Evolutionary conservation across 1,284 basidiomycete species (phyloP).

Genomic region (Moesziomyces parantarcticus): DNA sequence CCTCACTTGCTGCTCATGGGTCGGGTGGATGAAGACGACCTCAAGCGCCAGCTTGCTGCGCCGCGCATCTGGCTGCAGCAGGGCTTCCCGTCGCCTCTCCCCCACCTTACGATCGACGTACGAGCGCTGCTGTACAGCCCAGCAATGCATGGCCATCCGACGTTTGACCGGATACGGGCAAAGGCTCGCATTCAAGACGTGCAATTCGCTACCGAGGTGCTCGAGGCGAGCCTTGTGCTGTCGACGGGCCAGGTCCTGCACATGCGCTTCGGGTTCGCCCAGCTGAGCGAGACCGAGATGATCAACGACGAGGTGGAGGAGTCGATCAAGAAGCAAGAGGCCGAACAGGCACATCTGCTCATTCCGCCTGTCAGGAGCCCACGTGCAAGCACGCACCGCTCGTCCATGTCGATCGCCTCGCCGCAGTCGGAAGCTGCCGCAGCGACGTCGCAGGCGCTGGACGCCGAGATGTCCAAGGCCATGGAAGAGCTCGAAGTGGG

Average conservation of each 20-base stretch:
- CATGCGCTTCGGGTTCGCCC: constrained; percentile 49
- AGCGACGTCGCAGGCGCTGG: constrained; percentile 18
- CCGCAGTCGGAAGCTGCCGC: constrained; percentile 2
- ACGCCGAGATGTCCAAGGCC: constrained; percentile 46
- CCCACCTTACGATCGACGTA: constrained; percentile 57
- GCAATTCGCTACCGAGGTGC: constrained; percentile 51
- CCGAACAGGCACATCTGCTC: constrained; percentile 19
- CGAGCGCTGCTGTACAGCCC: constrained; percentile 37
- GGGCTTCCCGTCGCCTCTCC: constrained; percentile 58
- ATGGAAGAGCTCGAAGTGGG: constrained; percentile 45
- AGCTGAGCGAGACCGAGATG: constrained; percentile 47
- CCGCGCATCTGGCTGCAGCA: constrained; percentile 39
- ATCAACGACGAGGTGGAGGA: constrained; percentile 48
- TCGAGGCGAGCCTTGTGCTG: constrained; percentile 52
- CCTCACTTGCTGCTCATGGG: constrained; percentile 61
- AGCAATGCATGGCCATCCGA: constrained; percentile 42
- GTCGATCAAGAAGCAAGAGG: constrained; percentile 40
- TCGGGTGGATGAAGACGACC: constrained; percentile 26
- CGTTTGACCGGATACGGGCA: constrained; percentile 45
- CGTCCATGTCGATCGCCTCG: constrained; percentile 20
- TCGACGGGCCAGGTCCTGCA: constrained; percentile 56
- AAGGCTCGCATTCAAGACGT: constrained; percentile 41
- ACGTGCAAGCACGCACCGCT: constrained; percentile 3
- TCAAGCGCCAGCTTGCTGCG: constrained; percentile 11
- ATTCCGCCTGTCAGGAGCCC: constrained; percentile 40